Evolutionary conservation across 805 yeast species (phyloP).

Genomic region (Candida multigemmis): DNA sequence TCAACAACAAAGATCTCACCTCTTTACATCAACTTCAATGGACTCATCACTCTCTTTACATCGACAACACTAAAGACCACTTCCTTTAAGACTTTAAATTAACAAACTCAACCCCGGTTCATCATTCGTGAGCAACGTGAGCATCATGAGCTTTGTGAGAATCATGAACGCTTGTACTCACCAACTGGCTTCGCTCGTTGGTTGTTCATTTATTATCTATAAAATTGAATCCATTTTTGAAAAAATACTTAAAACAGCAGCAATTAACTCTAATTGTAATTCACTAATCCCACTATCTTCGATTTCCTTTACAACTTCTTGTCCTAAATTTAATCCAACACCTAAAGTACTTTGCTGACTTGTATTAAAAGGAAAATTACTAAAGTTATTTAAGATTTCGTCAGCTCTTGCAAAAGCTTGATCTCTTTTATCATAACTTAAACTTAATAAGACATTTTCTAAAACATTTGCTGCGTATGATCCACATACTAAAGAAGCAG

Average conservation of each 20-base stretch:
- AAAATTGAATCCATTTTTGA: slow-evolving; percentile 87
- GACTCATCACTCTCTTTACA: no score
- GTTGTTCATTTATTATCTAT: no score
- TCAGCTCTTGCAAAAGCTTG: slow-evolving; percentile 92
- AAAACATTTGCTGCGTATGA: slow-evolving; percentile 94
- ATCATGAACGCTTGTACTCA: no score
- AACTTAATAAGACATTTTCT: slow-evolving; percentile 72
- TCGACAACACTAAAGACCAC: no score
- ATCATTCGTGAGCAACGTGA: no score
- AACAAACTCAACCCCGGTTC: no score
- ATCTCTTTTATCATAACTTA: slow-evolving; percentile 84
- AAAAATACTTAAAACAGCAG: slow-evolving; percentile 86
- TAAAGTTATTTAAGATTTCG: slow-evolving; percentile 71
- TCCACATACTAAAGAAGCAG: slow-evolving; percentile 77
- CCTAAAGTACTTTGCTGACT: slow-evolving; percentile 53
- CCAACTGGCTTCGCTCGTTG: no score
- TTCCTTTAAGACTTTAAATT: no score
- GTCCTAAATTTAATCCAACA: slow-evolving; percentile 59
- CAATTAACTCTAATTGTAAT: slow-evolving; percentile 76
- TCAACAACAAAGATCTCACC: no score
- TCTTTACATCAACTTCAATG: no score
- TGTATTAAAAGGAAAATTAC: slow-evolving; percentile 74
- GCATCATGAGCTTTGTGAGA: no score
- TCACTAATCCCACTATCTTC: slow-evolving; percentile 43
- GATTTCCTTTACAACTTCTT: slow-evolving; percentile 44